Conservation (phyloP, 1,139 yeast species). For the Insectozyma bohioensis region DNA sequence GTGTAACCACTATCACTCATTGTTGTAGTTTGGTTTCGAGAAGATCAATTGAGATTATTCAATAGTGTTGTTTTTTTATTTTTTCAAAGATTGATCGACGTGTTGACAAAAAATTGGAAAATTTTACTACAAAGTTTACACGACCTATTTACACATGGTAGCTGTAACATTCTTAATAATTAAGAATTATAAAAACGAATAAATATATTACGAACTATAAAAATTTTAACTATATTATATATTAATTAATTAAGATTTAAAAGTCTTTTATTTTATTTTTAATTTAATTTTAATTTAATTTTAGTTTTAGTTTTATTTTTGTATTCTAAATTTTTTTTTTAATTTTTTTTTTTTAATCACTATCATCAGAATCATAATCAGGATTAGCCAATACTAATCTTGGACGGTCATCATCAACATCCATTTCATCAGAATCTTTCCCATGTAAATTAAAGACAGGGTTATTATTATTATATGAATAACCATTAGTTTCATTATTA, state of each 20-base stretch:
- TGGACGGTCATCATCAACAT: constrained; percentile 41
- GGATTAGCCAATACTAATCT: constrained; percentile 73
- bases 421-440: constrained; percentile 14
- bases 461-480: background rate
- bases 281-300: too few relatives aligned
- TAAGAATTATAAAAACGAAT: too few relatives aligned
- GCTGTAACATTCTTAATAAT: too few relatives aligned
- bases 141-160: constrained; percentile 5
- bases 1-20: constrained; percentile 65
- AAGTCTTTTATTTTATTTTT: too few relatives aligned
- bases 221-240: too few relatives aligned
- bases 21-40: background rate
- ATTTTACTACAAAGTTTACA: too few relatives aligned
- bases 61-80: constrained; percentile 1
- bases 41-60: too few relatives aligned
- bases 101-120: constrained; percentile 13
- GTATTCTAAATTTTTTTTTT: too few relatives aligned
- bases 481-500: constrained; percentile 1
- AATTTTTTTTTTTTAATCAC: constrained; percentile 5
- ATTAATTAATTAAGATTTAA: too few relatives aligned
- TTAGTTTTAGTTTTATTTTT: too few relatives aligned
- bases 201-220: too few relatives aligned
- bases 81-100: constrained; percentile 15
- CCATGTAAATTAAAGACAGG: constrained; percentile 2
- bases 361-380: constrained; percentile 32